Conservation (phyloP, 352 stramenopile genomes). For the Stephanocyclus meneghinianus region DNA sequence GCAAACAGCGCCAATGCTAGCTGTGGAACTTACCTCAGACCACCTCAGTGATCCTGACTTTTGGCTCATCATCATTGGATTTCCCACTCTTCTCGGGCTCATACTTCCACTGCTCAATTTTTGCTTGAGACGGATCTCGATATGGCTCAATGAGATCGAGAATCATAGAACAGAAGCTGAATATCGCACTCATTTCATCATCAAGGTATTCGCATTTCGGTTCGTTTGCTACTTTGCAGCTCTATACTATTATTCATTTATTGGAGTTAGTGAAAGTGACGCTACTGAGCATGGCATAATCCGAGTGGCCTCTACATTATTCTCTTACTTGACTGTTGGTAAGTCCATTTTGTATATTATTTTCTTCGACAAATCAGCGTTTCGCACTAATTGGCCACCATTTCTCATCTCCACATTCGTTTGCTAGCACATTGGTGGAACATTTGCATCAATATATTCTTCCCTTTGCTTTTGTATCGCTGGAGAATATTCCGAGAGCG, state of each 20-base stretch:
- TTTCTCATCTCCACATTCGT: not conserved
- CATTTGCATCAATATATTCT: constrained; percentile 88
- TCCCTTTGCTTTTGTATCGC: constrained; percentile 72
- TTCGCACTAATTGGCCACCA: not conserved
- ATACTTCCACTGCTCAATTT: constrained; percentile 92
- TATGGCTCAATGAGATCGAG: constrained; percentile 93
- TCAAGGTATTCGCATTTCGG: constrained; percentile 98
- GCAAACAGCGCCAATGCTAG: constrained; percentile 48
- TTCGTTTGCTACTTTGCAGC: constrained; percentile 97
- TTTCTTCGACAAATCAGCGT: not conserved
- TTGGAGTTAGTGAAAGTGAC: constrained; percentile 82
- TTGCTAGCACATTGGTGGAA: constrained; percentile 86
- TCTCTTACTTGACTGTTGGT: constrained; percentile 89
- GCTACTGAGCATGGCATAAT: constrained; percentile 82
- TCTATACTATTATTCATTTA: constrained; percentile 94
- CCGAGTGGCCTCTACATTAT: constrained; percentile 88
- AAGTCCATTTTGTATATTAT: not conserved
- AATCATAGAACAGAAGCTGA: constrained; percentile 96
- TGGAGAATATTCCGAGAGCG: constrained; percentile 62
- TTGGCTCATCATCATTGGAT: constrained; percentile 76
- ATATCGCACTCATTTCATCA: constrained; percentile 94
- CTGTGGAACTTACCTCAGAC: constrained; percentile 69
- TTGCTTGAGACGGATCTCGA: constrained; percentile 89
- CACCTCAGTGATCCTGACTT: constrained; percentile 75
- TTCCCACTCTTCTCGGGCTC: constrained; percentile 82